Percentiles rank a stretch among this genome's conserved stretches.
These are phyloP conservation scores for Chaetomium strumarium DNA, from an alignment of 2,329 filamentous ascomycete species.

Conservation along the genomic window DNA sequence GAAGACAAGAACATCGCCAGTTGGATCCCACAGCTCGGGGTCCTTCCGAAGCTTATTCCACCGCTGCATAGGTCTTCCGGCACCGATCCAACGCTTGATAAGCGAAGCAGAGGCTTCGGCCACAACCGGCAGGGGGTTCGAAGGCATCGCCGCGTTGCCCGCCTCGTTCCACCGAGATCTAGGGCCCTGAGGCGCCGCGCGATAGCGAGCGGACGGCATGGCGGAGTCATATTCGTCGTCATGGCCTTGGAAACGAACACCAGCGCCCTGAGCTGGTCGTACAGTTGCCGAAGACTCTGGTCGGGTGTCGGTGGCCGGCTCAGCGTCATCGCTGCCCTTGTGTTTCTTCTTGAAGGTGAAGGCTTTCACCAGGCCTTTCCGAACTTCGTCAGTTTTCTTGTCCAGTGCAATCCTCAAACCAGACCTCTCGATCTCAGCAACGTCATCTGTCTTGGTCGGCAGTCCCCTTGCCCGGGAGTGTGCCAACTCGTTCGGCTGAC, in stretches of 20 bases:
- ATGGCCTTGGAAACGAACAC: slow-evolving; percentile 21
- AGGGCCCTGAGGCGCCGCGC: slow-evolving; percentile 5
- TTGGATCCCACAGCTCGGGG: slow-evolving; percentile 55
- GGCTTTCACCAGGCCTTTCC: slow-evolving; percentile 48
- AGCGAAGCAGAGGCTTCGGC: slow-evolving; percentile 33
- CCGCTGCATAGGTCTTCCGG: slow-evolving; percentile 41
- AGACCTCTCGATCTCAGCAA: slow-evolving; percentile 50
- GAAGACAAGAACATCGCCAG: slow-evolving; percentile 55
- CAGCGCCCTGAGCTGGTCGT: slow-evolving; percentile 25
- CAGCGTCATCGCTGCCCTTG: slow-evolving; percentile 23
- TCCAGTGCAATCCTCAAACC: slow-evolving; percentile 48
- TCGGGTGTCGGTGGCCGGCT: slow-evolving; percentile 27
- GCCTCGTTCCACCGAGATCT: slow-evolving; percentile 24
- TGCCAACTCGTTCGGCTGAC: slow-evolving; percentile 38
- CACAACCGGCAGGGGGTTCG: slow-evolving; percentile 38
- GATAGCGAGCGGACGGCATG: slow-evolving; percentile 5
- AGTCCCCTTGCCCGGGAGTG: slow-evolving; percentile 40
- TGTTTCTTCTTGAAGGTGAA: slow-evolving; percentile 48
- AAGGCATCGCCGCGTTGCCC: slow-evolving; percentile 29
- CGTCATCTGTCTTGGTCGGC: slow-evolving; percentile 43
- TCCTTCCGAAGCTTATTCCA: slow-evolving; percentile 57
- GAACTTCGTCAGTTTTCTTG: slow-evolving; percentile 50
- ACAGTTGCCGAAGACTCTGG: slow-evolving; percentile 36
- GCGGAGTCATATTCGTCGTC: slow-evolving; percentile 20
- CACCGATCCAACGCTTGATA: slow-evolving; percentile 50